Base-by-base conservation (phyloP, 2,329 filamentous ascomycete species). In the Colletotrichum nymphaeae region DNA sequence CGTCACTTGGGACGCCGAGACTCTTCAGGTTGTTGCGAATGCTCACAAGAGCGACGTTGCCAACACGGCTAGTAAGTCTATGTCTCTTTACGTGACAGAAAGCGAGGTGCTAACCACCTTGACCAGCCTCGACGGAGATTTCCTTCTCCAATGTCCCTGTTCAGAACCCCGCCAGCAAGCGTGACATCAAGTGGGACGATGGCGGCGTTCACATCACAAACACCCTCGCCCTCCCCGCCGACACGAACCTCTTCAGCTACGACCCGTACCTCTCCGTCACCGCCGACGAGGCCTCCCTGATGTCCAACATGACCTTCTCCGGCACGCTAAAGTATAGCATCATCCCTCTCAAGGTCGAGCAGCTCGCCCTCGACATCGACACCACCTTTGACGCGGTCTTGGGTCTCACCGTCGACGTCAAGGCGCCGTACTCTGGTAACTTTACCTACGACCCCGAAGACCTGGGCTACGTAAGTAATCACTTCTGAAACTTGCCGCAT, bases 41-140 rank as follows among this genome's bases (percentile, higher is more conserved):
- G 74, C 76, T 9, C 69, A 78, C 72, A 78, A 76, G 71, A 77
- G 69, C n/a, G 74, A 77, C 19, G 68, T 78, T 22, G 74, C 74
- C 53, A 76, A 74, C 69, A 78, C 76, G 52, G 75, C 76, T 19
- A 67, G 76, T 77, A 60, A 73, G 76, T 53, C 16, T 35, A 6
- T 30, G 14, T 14, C 37, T 42, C 14, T 14, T 30, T 14, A 37
- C 14, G 5, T 19, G 16, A 42, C 16, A 42, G 6, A 42, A 42
- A 42, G 37, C 19, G 2, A 42, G 2, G 37, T 19, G 37, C 67
- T 49, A 11, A 42, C 68, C 75, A 55, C 24, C 12, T 7, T 49
- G 5, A 5, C 42, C 46, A 73, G 70, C 62, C 28, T 64, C 67
- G 1, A 78, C 76, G 22, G 73, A 73, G 42, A 76, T 78, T 52